Conservation (phyloP, 1,284 basidiomycete genomes). For the Trichosporon coremiiforme region DNA sequence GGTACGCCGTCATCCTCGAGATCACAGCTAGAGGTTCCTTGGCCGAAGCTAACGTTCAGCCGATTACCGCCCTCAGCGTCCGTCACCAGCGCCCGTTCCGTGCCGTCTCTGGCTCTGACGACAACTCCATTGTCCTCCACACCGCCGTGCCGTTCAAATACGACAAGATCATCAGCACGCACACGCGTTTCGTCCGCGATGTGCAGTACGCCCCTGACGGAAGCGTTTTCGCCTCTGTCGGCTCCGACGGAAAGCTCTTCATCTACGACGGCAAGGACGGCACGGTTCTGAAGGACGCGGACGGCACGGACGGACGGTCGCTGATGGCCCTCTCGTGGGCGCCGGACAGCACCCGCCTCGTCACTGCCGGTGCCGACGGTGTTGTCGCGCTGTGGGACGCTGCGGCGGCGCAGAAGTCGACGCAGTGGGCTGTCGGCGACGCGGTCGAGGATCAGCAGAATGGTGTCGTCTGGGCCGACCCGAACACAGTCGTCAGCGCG, state of each 20-base stretch:
- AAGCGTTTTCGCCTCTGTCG: constrained; percentile 82
- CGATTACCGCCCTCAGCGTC: constrained; percentile 88
- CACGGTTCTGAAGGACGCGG: constrained; percentile 70
- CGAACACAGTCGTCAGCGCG: constrained; percentile 76
- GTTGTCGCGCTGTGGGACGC: constrained; percentile 89
- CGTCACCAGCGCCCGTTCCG: constrained; percentile 86
- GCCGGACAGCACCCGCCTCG: constrained; percentile 70
- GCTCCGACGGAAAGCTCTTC: constrained; percentile 85
- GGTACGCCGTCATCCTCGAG: constrained; percentile 56
- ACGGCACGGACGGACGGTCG: constrained; percentile 63
- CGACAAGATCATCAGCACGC: constrained; percentile 83
- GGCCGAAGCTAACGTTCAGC: constrained; percentile 55
- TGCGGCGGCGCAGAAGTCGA: constrained; percentile 66
- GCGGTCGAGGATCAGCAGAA: constrained; percentile 77
- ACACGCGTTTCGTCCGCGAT: constrained; percentile 93
- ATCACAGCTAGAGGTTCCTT: no score
- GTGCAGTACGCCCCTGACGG: constrained; percentile 81
- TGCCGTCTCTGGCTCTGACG: constrained; percentile 85
- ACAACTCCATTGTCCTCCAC: constrained; percentile 74
- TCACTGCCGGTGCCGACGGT: constrained; percentile 84
- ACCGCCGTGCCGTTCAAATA: constrained; percentile 84
- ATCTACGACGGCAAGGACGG: constrained; percentile 91
- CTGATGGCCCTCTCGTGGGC: constrained; percentile 75
- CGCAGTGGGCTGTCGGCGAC: constrained; percentile 71
- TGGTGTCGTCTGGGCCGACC: constrained; percentile 78